A percentile compares a stretch with the other conserved stretches of the same genome.
phyloP scores from a whole-genome alignment of 2,329 filamentous ascomycete genomes.

The Albophoma yamanashiensis region DNA sequence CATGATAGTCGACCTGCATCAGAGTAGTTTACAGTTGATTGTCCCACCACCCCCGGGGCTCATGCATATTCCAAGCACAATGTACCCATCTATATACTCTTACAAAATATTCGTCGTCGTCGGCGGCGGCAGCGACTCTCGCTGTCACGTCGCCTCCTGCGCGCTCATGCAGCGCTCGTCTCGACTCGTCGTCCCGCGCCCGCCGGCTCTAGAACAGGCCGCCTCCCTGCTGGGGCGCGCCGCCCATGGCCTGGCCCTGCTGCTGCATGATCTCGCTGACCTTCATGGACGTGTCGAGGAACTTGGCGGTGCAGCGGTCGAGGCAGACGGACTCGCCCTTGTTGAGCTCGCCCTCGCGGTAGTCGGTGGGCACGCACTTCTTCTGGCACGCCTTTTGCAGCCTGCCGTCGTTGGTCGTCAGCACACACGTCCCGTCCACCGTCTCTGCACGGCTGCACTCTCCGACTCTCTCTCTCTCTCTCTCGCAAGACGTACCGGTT shows the following conservation, averaged over 20 bases:
- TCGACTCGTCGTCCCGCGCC: not conserved
- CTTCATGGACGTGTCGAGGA: conserved; percentile 98
- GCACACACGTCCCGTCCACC: not conserved
- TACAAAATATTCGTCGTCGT: conserved; percentile 7
- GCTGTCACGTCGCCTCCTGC: not conserved
- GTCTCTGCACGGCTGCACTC: not conserved
- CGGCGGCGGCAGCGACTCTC: not conserved
- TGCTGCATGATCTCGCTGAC: conserved; percentile 94
- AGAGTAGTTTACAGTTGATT: not conserved
- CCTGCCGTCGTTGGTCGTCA: conserved; percentile 29
- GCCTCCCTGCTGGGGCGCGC: conserved; percentile 21
- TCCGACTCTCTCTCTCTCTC: not conserved
- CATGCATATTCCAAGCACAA: not conserved
- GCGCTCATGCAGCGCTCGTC: not conserved
- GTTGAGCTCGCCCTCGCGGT: conserved; percentile 94
- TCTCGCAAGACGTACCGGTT: conserved; percentile 57
- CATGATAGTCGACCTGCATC: not conserved
- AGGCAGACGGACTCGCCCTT: conserved; percentile 98
- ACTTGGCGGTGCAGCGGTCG: conserved; percentile 94
- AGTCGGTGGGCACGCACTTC: conserved; percentile 87
- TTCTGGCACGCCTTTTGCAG: conserved; percentile 81
- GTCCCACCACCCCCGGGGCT: not conserved
- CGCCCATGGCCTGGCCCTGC: conserved; percentile 60
- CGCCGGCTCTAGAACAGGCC: conserved; percentile 16
- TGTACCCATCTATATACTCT: conserved; percentile 8